Evolutionary conservation across 768 basidiomycete species (phyloP), one percentile per base, ranked within the genome.

Genomic region (Rhodosporidiobolus sp.): DNA sequence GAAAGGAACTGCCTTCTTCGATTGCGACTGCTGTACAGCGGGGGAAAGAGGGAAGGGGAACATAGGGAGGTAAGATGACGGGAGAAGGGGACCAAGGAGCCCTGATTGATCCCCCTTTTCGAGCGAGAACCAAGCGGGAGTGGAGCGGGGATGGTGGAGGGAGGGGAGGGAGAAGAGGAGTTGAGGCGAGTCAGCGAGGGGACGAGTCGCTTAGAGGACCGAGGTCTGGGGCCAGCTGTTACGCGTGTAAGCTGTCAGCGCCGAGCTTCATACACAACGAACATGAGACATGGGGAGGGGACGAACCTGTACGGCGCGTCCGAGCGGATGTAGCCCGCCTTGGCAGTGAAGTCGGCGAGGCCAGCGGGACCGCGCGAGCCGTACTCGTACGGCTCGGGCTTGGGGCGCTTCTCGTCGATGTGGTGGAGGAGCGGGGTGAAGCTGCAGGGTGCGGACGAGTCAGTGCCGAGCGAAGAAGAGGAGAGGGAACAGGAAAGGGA

Each of bases 281-380:
- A 46, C 2, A 24, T 24, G 12, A 50, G 45, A 43, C 50, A 16
- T 24, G 63, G 28, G 35, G 10, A 48, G 24, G 17, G 22, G 24
- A 50, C 67, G 43, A 53, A 74, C 55, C 45, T 61, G 71, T 76
- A 76, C 2, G 65, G 71, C n/a, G 72, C 71, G 54, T 68, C 67
- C 26, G 57, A 57, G n/a, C 75, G 68, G 54, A 38, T 43, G 74
- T 74, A 77, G 26, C 74, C 77, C 11, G 63, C 94, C 80, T 87
- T 87, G 64, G 73, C 76, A 74, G 90, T 88, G 80, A 93, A 99
- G 1, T 80, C 82, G 30, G 92, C 90, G 50, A 97, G 84, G 79
- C 89, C 85, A 76, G 87, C 87, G 1, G 95, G 96, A n/a, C 94
- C 96, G 71, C 96, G 88, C 69, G 93, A 93, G 56, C 96, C 96